Evolutionary conservation across 257 asterid genomes (phyloP), one percentile per base, ranked within the genome.

Genomic region (Orobanche coerulescens): DNA sequence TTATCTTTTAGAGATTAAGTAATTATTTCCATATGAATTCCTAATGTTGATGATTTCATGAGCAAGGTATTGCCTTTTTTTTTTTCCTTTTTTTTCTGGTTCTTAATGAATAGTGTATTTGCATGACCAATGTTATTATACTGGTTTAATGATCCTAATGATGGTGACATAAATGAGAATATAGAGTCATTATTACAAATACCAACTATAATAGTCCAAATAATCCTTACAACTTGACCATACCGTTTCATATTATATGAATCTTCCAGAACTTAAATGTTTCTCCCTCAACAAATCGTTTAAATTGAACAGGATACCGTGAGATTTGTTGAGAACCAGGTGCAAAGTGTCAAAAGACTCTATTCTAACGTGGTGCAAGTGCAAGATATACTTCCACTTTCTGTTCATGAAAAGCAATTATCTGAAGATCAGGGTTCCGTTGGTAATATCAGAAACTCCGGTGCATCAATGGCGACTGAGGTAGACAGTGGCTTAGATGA

Each of bases 21-120:
- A 23, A 8, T 24, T 42, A 31, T 18, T 42, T 51, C 78, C 49
- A 58, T 85, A 26, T 75, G 85, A n/a, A n/a, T n/a, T 69, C 87
- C 78, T 30, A 88, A 85, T 68, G 83, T 88, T 57, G 96, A 88
- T 67, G 85, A 49, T 34, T 77, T 88, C 54, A 79, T 86, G 36
- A 75, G 62, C 74, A 80, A 82, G 96, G 95, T 83, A 79, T 28
- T 18, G 24, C 31, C 28, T 54, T 57, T 34, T 25, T 36, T 25
- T 59, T n/a, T n/a, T 7, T 68, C 6, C 59, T 50, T 37, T 4
- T 37, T 1, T 55, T 10, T 23, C 14, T 23, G 4, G 15, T 10
- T 67, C 15, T 55, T 26, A 16, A 6, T 4, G 61, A 49, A 33
- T 7, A 7, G 25, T 42, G 46, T 59, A 24, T 65, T 43, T 72